Percentiles rank a stretch among this genome's conserved stretches.
These are phyloP conservation scores for Helotiales sp. DNA, from an alignment of 2,329 filamentous ascomycete species.

Conservation along the genomic window DNA sequence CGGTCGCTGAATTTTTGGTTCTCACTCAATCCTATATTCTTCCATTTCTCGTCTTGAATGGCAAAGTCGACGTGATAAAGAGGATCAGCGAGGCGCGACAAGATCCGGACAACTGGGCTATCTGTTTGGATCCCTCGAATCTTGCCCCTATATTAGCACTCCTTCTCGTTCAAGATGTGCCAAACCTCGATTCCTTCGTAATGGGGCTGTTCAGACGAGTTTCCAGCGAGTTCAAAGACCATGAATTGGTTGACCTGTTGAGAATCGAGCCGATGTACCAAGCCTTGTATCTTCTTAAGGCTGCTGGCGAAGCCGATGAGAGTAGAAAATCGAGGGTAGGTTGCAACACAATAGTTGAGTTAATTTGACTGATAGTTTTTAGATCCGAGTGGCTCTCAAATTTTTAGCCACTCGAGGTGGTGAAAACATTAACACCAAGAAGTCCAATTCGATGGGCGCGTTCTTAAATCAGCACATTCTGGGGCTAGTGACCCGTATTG, in stretches of 20 bases:
- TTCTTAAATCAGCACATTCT: constrained; percentile 87
- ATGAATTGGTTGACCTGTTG: constrained; percentile 70
- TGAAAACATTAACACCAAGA: constrained; percentile 42
- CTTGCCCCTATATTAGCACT: constrained; percentile 63
- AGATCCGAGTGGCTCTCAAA: constrained; percentile 44
- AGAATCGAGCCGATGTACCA: constrained; percentile 76
- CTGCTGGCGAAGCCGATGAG: constrained; percentile 70
- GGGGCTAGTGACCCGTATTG: constrained; percentile 83
- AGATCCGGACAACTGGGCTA: constrained; percentile 64
- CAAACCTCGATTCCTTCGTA: constrained; percentile 65
- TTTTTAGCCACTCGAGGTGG: constrained; percentile 47
- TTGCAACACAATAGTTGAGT: neutral
- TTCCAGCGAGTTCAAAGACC: constrained; percentile 70
- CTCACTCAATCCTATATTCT: constrained; percentile 81
- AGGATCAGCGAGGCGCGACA: constrained; percentile 80
- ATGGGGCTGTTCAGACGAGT: constrained; percentile 72
- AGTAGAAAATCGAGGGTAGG: constrained; percentile 62
- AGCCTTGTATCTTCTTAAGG: constrained; percentile 81
- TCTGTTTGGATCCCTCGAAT: constrained; percentile 61
- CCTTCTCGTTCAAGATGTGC: constrained; percentile 61
- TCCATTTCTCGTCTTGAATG: constrained; percentile 82
- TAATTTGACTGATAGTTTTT: constrained; percentile 19
- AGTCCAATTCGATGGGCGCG: constrained; percentile 65
- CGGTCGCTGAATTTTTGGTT: constrained; percentile 73
- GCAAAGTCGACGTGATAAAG: constrained; percentile 77